These are phyloP conservation scores for Osmanthus fragrans DNA, from an alignment of 257 asterid genomes.

Conservation along the genomic window DNA sequence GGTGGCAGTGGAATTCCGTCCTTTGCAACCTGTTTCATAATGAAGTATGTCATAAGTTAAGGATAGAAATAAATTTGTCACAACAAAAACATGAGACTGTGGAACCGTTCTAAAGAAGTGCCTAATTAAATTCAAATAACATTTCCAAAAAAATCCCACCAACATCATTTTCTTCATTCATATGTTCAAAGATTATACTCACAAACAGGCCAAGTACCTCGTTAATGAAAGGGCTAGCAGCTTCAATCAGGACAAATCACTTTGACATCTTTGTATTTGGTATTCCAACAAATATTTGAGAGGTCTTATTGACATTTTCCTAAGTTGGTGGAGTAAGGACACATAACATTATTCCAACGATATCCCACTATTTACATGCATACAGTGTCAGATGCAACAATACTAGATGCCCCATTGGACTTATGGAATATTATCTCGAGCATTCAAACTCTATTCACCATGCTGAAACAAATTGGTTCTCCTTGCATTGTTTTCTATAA, in stretches of 20 bases:
- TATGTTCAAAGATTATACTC: not conserved
- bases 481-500: not conserved
- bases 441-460: not conserved
- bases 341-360: not conserved
- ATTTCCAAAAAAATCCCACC: not conserved
- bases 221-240: not conserved
- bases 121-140: not conserved
- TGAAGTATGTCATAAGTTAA: not conserved
- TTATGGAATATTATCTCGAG: not conserved
- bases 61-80: not conserved
- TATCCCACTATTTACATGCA: not conserved
- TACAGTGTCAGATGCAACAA: not conserved
- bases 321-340: not conserved
- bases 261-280: not conserved
- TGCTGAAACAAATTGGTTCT: not conserved
- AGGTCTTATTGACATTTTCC: not conserved
- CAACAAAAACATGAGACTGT: not conserved
- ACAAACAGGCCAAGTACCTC: not conserved
- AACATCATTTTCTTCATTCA: not conserved
- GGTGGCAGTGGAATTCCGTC: conserved; percentile 88
- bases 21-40: conserved; percentile 72
- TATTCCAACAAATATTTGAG: not conserved
- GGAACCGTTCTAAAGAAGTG: not conserved
- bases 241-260: not conserved
- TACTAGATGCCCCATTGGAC: not conserved